Percentiles rank a stretch among this genome's conserved stretches.
Conservation (phyloP, 2,329 filamentous ascomycete species). For the Colletotrichum sp. region DNA sequence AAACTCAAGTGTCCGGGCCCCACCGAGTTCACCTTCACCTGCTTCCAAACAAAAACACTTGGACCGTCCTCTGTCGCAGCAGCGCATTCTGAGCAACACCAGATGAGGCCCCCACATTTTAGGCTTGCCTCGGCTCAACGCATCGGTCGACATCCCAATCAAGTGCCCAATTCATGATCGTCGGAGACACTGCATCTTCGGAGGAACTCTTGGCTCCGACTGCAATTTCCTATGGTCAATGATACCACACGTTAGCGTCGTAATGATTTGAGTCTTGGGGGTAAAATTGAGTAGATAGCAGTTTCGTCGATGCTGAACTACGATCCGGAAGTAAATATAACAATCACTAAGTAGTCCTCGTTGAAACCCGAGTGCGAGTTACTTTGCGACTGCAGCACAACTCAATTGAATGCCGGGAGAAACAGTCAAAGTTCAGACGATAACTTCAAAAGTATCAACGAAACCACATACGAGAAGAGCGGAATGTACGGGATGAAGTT, state of each 20-base stretch:
- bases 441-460: background rate
- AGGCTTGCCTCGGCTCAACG: constrained; percentile 6
- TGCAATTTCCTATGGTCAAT: background rate
- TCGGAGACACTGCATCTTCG: background rate
- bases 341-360: background rate
- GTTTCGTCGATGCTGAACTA: background rate
- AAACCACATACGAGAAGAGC: background rate
- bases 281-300: background rate
- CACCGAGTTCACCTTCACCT: constrained; percentile 7
- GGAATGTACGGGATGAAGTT: background rate
- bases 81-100: background rate
- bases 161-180: background rate
- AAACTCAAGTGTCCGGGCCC: constrained; percentile 8
- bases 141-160: background rate
- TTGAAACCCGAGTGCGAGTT: background rate
- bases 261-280: background rate
- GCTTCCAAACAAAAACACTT: background rate
- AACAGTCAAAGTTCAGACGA: background rate
- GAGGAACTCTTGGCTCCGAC: background rate
- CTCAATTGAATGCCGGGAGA: background rate
- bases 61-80: background rate
- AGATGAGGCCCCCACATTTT: constrained; percentile 1
- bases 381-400: background rate
- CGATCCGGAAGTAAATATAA: background rate
- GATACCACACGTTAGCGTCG: background rate